Evolutionary conservation across 192 early-diverging fungal genomes (phyloP).

Genomic region (Coemansia sp.): DNA sequence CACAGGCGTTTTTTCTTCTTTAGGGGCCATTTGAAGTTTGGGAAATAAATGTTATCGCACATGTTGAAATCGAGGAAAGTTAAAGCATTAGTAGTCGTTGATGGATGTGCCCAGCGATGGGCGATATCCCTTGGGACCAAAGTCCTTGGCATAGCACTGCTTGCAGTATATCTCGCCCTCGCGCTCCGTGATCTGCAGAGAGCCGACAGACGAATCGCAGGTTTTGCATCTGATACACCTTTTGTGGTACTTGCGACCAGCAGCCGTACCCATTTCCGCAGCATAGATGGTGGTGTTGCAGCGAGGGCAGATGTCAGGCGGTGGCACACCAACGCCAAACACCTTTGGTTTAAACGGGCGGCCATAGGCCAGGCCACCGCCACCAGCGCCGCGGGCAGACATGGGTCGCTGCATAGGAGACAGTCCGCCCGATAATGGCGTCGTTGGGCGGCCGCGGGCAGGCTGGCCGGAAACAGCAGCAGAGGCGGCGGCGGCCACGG

Average conservation of each 20-base stretch:
- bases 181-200: conserved; percentile 49
- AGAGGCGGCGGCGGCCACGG: conserved; percentile 34
- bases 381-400: conserved; percentile 19
- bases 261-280: conserved; percentile 43
- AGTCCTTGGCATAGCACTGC: conserved; percentile 48
- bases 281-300: conserved; percentile 48
- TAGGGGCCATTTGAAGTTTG: not conserved
- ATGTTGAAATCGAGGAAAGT: not conserved
- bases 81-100: conserved; percentile 25
- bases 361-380: conserved; percentile 30
- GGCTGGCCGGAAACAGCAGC: conserved; percentile 33
- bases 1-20: too few species aligned
- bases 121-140: conserved; percentile 49
- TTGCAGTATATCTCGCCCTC: conserved; percentile 53
- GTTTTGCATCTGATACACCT: conserved; percentile 46
- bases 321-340: conserved; percentile 19
- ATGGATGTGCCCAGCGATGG: conserved; percentile 29
- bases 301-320: conserved; percentile 47
- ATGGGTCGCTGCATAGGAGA: conserved; percentile 13
- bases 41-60: not conserved
- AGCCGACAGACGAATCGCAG: conserved; percentile 33
- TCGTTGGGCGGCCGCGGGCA: conserved; percentile 2
- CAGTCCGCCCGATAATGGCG: conserved; percentile 3
- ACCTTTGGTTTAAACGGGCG: conserved; percentile 29
- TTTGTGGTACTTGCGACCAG: conserved; percentile 55